phyloP scores from a whole-genome alignment of 257 asterid species.

The Jacaranda mimosifolia region DNA sequence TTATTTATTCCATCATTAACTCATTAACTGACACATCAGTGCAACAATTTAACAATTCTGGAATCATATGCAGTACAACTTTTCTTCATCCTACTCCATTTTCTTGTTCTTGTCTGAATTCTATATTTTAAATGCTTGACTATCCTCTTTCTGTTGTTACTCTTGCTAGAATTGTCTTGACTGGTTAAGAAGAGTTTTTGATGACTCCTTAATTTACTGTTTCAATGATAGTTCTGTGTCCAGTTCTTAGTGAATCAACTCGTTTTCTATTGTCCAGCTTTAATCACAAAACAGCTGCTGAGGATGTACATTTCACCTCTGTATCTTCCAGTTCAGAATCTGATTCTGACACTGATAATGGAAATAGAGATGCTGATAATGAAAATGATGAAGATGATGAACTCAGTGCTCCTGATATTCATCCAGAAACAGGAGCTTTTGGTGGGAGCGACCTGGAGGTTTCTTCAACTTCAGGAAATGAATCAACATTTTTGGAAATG shows the following conservation, averaged over 20 bases:
- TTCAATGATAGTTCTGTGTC: constrained; percentile 9
- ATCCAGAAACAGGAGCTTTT: constrained; percentile 40
- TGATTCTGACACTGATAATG: constrained; percentile 49
- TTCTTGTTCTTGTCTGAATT: background rate
- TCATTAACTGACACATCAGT: background rate
- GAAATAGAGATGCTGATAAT: constrained; percentile 36
- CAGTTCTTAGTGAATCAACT: constrained; percentile 31
- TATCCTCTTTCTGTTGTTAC: constrained; percentile 7
- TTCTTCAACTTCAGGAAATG: constrained; percentile 57
- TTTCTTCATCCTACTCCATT: background rate
- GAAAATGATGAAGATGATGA: constrained; percentile 49
- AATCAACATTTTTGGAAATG: constrained; percentile 72
- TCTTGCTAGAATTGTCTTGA: constrained; percentile 27
- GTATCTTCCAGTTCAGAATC: constrained; percentile 62
- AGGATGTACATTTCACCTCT: constrained; percentile 89
- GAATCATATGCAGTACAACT: no score
- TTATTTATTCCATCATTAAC: no score
- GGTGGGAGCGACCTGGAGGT: constrained; percentile 55
- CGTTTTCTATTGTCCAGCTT: constrained; percentile 61
- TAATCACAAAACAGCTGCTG: constrained; percentile 94
- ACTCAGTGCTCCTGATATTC: constrained; percentile 37
- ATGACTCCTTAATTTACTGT: constrained; percentile 18
- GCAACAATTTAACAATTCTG: no score
- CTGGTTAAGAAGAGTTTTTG: background rate
- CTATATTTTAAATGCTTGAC: background rate